Evolutionary conservation across 331 rosid genomes (phyloP).

Genomic region (Pyrus hybrid): DNA sequence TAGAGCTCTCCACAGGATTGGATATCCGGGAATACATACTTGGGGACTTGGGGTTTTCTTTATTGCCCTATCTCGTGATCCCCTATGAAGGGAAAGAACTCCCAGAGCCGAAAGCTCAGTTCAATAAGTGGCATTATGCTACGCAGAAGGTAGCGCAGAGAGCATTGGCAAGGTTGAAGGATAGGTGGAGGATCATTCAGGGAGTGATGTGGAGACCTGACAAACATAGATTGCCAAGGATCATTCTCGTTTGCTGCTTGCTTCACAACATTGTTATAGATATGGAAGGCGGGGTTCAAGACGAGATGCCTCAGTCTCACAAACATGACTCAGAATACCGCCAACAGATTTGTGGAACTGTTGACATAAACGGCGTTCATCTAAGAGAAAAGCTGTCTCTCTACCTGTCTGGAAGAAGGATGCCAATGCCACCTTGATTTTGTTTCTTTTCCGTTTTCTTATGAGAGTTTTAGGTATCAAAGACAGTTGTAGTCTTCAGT

Average conservation of each 20-base stretch:
- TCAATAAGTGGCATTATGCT: constrained; percentile 54
- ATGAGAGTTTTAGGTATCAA: constrained; percentile 4
- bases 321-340: constrained; percentile 67
- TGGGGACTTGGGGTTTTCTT: constrained; percentile 76
- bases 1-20: constrained; percentile 39
- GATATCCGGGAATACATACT: constrained; percentile 71
- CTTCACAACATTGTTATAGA: constrained; percentile 89
- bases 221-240: constrained; percentile 75
- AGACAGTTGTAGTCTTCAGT: constrained; percentile 12
- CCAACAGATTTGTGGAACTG: constrained; percentile 57
- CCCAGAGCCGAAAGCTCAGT: constrained; percentile 37
- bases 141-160: constrained; percentile 63
- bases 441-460: constrained; percentile 10
- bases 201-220: constrained; percentile 98
- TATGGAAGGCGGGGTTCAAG: constrained; percentile 50
- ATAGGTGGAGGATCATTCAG: constrained; percentile 80
- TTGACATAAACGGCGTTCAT: constrained; percentile 44
- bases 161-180: constrained; percentile 73
- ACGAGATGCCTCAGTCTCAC: constrained; percentile 40
- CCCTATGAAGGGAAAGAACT: constrained; percentile 72
- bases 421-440: constrained; percentile 28
- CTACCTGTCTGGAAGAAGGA: constrained; percentile 33
- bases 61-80: constrained; percentile 53
- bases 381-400: constrained; percentile 51
- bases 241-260: constrained; percentile 82